Evolutionary conservation across 179 eudicot species (phyloP).

Genomic region (Carnegiea gigantea): DNA sequence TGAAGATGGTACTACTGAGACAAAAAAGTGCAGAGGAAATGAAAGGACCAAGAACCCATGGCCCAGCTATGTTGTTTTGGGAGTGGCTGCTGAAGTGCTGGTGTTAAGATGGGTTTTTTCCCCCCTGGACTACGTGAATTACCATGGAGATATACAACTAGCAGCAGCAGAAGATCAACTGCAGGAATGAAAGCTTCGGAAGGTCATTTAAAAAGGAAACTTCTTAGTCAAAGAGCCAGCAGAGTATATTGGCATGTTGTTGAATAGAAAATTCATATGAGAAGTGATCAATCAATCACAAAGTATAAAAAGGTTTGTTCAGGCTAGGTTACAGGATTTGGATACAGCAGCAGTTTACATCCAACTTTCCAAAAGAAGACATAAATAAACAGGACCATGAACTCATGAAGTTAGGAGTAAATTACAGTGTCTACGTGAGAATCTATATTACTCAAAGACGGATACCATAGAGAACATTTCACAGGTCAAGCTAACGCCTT

Average conservation of each 20-base stretch:
- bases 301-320: too few relatives aligned
- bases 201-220: neutral
- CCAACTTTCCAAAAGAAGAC: too few relatives aligned
- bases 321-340: too few relatives aligned
- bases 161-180: neutral
- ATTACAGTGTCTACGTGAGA: too few relatives aligned
- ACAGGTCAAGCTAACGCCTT: too few relatives aligned
- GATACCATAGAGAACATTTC: too few relatives aligned
- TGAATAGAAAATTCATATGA: too few relatives aligned
- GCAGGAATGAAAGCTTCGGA: neutral
- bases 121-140: neutral
- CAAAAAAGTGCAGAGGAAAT: neutral
- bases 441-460: too few relatives aligned
- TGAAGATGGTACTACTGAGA: neutral
- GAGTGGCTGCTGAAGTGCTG: neutral
- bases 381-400: too few relatives aligned
- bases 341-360: too few relatives aligned
- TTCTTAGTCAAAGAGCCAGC: neutral
- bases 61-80: neutral
- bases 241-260: neutral
- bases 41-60: neutral
- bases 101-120: neutral
- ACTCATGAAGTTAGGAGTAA: too few relatives aligned
- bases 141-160: neutral
- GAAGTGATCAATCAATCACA: too few relatives aligned